A percentile compares a stretch with the other conserved stretches of the same genome.
Evolutionary conservation across 106 monocot species (phyloP).

Genomic region (Dendrobium chrysotoxum): DNA sequence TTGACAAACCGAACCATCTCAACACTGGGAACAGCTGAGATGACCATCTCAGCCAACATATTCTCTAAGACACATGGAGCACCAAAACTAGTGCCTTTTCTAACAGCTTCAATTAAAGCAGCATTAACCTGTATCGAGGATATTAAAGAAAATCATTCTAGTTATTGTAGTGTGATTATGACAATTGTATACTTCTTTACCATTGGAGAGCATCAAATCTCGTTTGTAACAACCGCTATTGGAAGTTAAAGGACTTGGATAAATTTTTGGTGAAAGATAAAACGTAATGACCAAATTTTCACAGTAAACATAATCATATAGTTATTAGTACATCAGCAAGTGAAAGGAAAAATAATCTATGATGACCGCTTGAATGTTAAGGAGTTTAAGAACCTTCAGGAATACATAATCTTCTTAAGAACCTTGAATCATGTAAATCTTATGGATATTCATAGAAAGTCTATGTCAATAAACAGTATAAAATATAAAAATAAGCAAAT

Average conservation of each 20-base stretch:
- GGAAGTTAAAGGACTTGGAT: not conserved
- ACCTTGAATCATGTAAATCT: not conserved
- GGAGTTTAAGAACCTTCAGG: no score
- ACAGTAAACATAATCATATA: not conserved
- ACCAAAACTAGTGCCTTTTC: constrained; percentile 96
- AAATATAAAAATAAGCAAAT: not conserved
- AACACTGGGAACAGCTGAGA: constrained; percentile 78
- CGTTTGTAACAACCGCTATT: not conserved
- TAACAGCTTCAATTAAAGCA: constrained; percentile 67
- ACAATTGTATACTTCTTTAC: no score
- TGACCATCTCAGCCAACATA: constrained; percentile 75
- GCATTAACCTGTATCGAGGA: constrained; percentile 65
- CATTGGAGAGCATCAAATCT: not conserved
- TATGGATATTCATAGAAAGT: not conserved
- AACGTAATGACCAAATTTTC: not conserved
- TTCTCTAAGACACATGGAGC: constrained; percentile 79
- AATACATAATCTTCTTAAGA: not conserved
- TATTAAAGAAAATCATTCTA: not conserved
- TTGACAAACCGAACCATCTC: constrained; percentile 98
- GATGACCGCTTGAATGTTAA: no score
- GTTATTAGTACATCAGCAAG: not conserved
- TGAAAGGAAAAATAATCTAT: not conserved
- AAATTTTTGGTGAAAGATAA: not conserved
- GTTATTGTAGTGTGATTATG: not conserved
- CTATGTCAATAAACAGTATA: no score